A percentile compares a stretch with the other conserved stretches of the same genome.
Evolutionary conservation across 352 stramenopile species (phyloP).

Genomic region (Phytophthora syringae): DNA sequence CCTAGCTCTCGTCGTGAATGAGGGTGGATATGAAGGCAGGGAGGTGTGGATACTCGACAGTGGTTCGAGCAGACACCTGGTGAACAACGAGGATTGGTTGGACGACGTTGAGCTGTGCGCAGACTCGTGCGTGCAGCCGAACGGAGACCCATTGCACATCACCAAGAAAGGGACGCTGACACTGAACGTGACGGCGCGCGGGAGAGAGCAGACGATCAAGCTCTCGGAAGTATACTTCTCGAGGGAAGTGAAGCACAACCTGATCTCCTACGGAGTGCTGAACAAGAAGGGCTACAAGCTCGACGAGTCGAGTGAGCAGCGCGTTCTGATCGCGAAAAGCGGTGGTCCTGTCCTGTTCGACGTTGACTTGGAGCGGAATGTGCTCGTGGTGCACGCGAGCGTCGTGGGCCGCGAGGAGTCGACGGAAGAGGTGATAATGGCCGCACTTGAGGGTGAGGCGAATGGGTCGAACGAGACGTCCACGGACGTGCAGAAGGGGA

Average conservation of each 20-base stretch:
- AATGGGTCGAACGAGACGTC: constrained; percentile 2
- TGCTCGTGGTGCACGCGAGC: neutral
- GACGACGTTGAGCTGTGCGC: neutral
- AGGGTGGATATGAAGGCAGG: neutral
- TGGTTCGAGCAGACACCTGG: neutral
- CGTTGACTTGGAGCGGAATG: constrained; percentile 11
- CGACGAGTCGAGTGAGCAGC: neutral
- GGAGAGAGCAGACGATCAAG: neutral
- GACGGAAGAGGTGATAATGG: neutral
- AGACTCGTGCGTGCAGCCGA: neutral
- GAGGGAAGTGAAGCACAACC: neutral
- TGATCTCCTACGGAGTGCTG: neutral
- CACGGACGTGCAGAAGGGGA: neutral
- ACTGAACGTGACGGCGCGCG: neutral
- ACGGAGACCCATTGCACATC: neutral
- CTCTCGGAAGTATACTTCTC: neutral
- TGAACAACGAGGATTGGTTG: neutral
- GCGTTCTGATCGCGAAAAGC: neutral
- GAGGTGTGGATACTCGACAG: neutral
- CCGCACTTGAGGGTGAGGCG: neutral
- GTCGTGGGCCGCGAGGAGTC: neutral
- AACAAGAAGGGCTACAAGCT: neutral
- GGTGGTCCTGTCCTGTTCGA: constrained; percentile 14
- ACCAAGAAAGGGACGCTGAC: neutral
- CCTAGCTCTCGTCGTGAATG: neutral